A percentile compares a stretch with the other conserved stretches of the same genome.
These are phyloP conservation scores for Styphnolobium japonicum DNA, from an alignment of 306 rosid species.

Conservation along the genomic window DNA sequence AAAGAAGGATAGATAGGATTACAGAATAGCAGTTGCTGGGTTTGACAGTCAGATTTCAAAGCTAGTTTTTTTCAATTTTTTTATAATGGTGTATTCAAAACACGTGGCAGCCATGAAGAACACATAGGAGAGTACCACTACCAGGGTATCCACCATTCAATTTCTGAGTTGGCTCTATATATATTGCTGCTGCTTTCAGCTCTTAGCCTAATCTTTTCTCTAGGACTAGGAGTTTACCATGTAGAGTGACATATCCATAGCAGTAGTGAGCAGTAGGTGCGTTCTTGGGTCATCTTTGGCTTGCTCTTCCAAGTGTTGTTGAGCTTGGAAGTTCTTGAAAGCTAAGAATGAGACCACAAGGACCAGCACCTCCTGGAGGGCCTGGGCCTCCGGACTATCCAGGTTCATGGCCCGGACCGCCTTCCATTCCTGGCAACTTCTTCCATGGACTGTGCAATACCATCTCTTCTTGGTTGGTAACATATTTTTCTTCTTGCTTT, in stretches of 20 bases:
- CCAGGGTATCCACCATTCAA: neutral
- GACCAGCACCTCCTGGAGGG: constrained; percentile 10
- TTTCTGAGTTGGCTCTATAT: neutral
- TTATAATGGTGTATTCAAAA: neutral
- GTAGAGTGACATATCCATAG: neutral
- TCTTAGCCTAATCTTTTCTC: neutral
- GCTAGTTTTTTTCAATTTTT: neutral
- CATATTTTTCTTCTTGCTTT: neutral
- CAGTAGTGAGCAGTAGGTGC: neutral
- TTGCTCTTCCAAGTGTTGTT: neutral
- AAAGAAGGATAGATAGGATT: constrained; percentile 34
- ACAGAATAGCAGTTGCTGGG: constrained; percentile 12
- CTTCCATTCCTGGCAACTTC: constrained; percentile 11
- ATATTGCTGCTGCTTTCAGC: neutral
- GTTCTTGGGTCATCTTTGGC: neutral
- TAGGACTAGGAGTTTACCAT: neutral
- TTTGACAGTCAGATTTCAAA: constrained; percentile 32
- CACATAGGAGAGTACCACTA: neutral
- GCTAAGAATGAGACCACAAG: constrained; percentile 36
- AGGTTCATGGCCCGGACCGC: constrained; percentile 15
- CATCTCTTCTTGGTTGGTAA: constrained; percentile 48
- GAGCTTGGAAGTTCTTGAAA: neutral
- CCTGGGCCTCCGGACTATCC: constrained; percentile 27
- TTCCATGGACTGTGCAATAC: constrained; percentile 28
- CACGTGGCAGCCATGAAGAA: neutral